Conservation (phyloP, 139 green algal species). For the Dunaliella sp. region DNA sequence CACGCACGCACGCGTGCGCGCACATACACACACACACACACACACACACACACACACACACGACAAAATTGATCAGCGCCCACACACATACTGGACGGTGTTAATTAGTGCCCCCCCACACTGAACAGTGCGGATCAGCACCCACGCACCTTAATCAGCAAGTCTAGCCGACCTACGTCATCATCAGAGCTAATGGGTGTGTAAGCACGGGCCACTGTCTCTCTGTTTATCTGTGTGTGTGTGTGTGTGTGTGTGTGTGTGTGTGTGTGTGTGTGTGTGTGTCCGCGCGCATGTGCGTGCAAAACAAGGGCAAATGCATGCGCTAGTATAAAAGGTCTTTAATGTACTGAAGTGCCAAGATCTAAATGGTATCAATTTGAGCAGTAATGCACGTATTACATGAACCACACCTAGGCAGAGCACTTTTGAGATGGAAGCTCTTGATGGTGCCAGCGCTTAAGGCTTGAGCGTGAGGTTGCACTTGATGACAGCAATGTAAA, state of each 20-base stretch:
- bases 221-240: constrained; percentile 58
- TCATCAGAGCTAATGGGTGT: constrained; percentile 86
- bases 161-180: constrained; percentile 89
- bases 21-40: not conserved
- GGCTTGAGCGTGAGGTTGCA: no score
- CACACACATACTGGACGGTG: not conserved
- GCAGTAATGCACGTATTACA: no score
- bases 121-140: not conserved
- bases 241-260: not conserved
- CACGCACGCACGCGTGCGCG: not conserved
- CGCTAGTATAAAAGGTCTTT: no score
- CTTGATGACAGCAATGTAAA: no score
- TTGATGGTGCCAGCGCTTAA: no score
- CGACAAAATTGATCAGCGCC: not conserved
- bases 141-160: constrained; percentile 88
- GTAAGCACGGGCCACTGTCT: constrained; percentile 95
- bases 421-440: no score
- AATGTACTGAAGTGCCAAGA: no score
- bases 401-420: no score
- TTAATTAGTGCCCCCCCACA: not conserved
- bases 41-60: not conserved
- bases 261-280: not conserved
- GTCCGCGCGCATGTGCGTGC: not conserved
- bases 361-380: no score
- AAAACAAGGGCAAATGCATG: no score